Base-by-base conservation (phyloP, 2,329 filamentous ascomycete genomes). In the Camillea tinctor region DNA sequence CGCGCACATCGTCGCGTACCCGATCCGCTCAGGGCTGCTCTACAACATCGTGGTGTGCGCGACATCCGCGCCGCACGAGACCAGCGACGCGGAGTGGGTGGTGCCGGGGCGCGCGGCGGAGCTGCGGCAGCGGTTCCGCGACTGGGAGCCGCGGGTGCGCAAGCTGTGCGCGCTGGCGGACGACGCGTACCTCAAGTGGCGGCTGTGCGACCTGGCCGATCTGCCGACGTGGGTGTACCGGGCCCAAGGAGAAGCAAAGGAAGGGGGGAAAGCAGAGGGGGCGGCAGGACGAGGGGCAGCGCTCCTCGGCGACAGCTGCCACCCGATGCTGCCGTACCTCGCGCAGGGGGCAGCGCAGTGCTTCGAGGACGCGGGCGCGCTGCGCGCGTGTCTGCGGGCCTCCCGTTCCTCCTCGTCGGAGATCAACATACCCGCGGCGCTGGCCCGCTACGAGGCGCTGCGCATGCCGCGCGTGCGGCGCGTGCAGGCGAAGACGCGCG, bases 271-370 rank as follows among this genome's bases (percentile, higher is more conserved):
- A n/a, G n/a, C n/a, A n/a, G n/a, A n/a, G n/a, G n/a, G n/a, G n/a
- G n/a, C n/a, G n/a, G n/a, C n/a, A n/a, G n/a, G n/a, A n/a, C n/a
- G n/a, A n/a, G n/a, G n/a, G n/a, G n/a, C n/a, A n/a, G 72, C 72
- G 20, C 68, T 81, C 26, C 68, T 80, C 2, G 80, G 79, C 2
- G 80, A 81, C 58, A 69, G 74, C 13, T 77, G 75, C 58, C 79
- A 82, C 65, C 78, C 79, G 0, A 81, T 80, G 69, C 73, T 82
- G 4, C 80, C 80, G 0, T 81, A 82, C 60, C 71, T 81, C 22
- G 80, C 80, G 0, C 78, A 80, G 60, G 80, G 80, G 4, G 79
- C 79, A 1, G 77, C 77, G 2, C 76, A 78, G 65, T 74, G 77
- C 0, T 74, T 77, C 4, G 79, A 82, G 62, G 79, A 81, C 57